Conservation (phyloP, 2,329 filamentous ascomycete genomes). For the Trichoderma atrobrunneum region DNA sequence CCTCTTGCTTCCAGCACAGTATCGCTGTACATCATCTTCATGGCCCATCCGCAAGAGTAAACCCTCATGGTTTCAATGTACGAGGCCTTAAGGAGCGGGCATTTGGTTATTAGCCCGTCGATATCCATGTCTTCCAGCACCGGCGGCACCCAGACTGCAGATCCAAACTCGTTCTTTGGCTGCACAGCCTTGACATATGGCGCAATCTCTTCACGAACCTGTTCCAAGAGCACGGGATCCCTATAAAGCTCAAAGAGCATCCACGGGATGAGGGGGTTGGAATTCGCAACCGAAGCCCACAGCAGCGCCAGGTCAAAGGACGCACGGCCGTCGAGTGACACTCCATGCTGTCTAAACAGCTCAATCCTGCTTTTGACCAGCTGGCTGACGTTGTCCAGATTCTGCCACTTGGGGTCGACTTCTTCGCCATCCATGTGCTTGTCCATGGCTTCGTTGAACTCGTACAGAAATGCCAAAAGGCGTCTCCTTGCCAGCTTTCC, state of each 20-base stretch:
- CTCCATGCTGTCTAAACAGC: constrained; percentile 29
- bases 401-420: constrained; percentile 35
- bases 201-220: constrained; percentile 40
- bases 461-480: constrained; percentile 31
- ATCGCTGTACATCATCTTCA: constrained; percentile 34
- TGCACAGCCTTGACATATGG: constrained; percentile 33
- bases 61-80: constrained; percentile 42
- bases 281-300: constrained; percentile 40
- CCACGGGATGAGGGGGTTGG: constrained; percentile 40
- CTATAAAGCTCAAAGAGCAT: constrained; percentile 41
- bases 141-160: constrained; percentile 36
- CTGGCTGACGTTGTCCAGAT: constrained; percentile 36
- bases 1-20: constrained; percentile 30
- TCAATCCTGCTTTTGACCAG: constrained; percentile 33
- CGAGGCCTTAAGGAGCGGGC: constrained; percentile 39
- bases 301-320: constrained; percentile 35
- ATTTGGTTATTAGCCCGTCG: constrained; percentile 35
- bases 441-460: constrained; percentile 38
- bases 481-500: constrained; percentile 31
- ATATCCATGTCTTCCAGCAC: constrained; percentile 36
- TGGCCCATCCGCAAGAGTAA: constrained; percentile 36
- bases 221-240: constrained; percentile 37
- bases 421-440: constrained; percentile 34
- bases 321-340: constrained; percentile 34
- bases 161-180: constrained; percentile 37